Evolutionary conservation across 192 early-diverging fungal species (phyloP).

Genomic region (Coemansia sp.): DNA sequence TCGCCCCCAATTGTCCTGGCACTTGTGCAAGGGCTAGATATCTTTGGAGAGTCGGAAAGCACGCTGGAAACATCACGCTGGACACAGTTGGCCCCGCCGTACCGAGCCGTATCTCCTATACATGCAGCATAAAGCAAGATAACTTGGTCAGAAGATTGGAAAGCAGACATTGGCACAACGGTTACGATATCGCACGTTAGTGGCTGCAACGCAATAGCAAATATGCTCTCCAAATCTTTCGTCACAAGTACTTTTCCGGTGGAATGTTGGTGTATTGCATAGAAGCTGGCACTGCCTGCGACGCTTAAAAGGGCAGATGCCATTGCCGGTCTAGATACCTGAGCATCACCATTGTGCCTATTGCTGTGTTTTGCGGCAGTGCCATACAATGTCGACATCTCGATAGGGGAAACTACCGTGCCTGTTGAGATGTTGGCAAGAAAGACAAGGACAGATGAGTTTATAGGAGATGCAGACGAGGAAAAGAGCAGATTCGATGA

Average conservation of each 20-base stretch:
- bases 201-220: conserved; percentile 21
- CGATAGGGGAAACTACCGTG: conserved; percentile 20
- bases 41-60: conserved; percentile 4
- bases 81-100: conserved; percentile 13
- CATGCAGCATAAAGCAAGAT: conserved; percentile 33
- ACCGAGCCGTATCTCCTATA: conserved; percentile 32
- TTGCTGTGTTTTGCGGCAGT: background rate
- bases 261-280: conserved; percentile 35
- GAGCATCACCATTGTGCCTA: background rate
- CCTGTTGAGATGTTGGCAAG: conserved; percentile 22
- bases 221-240: background rate
- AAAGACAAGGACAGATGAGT: conserved; percentile 10
- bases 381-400: background rate
- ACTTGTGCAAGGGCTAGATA: background rate
- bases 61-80: conserved; percentile 33
- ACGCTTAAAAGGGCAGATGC: background rate
- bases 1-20: background rate
- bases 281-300: background rate
- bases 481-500: conserved; percentile 12
- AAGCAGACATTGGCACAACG: conserved; percentile 19
- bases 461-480: conserved; percentile 8
- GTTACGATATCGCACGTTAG: conserved; percentile 28
- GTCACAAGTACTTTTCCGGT: conserved; percentile 11
- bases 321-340: background rate
- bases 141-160: conserved; percentile 19